Conservation (phyloP, 306 rosid genomes). For the Adenanthera pavonina region DNA sequence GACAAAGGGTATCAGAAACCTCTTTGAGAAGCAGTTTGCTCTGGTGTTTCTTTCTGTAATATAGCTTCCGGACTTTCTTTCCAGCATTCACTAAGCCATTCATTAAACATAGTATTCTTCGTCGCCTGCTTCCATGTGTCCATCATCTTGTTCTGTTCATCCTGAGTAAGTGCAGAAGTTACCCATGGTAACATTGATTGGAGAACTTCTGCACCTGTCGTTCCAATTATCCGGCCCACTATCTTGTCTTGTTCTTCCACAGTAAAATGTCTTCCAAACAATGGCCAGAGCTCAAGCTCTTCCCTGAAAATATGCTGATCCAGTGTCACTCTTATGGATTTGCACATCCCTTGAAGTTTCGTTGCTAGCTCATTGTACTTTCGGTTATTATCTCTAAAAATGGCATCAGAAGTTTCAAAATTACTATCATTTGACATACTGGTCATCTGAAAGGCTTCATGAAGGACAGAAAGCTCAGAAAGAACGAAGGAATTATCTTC, state of each 20-base stretch:
- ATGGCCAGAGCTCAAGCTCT: constrained; percentile 98
- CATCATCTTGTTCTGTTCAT: constrained; percentile 97
- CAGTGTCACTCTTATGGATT: constrained; percentile 85
- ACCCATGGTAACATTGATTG: constrained; percentile 99
- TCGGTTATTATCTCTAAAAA: constrained; percentile 52
- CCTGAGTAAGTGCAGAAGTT: constrained; percentile 96
- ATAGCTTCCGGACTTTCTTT: constrained; percentile 77
- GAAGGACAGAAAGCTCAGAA: constrained; percentile 84
- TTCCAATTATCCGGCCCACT: constrained; percentile 95
- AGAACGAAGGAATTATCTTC: constrained; percentile 87
- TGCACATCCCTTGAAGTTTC: constrained; percentile 99
- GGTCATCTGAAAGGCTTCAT: constrained; percentile 61
- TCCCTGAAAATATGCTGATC: constrained; percentile 99
- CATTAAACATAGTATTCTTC: constrained; percentile 98
- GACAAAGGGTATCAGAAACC: constrained; percentile 52
- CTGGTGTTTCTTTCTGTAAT: constrained; percentile 58
- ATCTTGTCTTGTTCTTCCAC: constrained; percentile 98
- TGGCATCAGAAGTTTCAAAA: constrained; percentile 45
- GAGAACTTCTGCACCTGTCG: constrained; percentile 99
- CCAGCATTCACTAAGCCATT: constrained; percentile 97
- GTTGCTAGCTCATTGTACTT: constrained; percentile 89
- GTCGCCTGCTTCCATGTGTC: constrained; percentile 99
- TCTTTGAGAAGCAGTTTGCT: constrained; percentile 59
- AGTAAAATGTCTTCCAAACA: constrained; percentile 90
- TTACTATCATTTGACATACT: constrained; percentile 47